Evolutionary conservation across 148 eudicot species (phyloP).

Genomic region (Linanthus parryae): DNA sequence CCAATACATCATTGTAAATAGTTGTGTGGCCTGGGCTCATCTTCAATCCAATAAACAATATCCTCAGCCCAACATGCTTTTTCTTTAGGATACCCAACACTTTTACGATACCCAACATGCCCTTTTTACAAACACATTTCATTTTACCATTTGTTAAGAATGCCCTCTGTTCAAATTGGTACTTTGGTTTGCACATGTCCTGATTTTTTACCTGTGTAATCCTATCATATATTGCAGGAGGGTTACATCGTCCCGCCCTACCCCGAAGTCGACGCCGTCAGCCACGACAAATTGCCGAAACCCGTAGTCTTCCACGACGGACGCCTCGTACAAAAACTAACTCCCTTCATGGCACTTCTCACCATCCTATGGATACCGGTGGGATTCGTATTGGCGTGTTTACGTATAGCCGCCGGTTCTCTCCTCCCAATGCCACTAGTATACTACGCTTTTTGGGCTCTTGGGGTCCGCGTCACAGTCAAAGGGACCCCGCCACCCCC

Average conservation of each 20-base stretch:
- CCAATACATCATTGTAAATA: too few relatives aligned
- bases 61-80: too few relatives aligned
- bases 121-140: too few relatives aligned
- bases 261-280: constrained; percentile 20
- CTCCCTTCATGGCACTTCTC: constrained; percentile 20
- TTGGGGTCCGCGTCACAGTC: constrained; percentile 31
- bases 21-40: too few relatives aligned
- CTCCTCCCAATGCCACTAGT: constrained; percentile 35
- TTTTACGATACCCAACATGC: too few relatives aligned
- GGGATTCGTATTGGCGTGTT: constrained; percentile 24
- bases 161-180: too few relatives aligned
- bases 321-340: constrained; percentile 30
- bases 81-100: too few relatives aligned
- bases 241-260: constrained; percentile 28
- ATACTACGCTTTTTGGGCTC: constrained; percentile 38
- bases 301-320: constrained; percentile 36
- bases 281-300: constrained; percentile 23
- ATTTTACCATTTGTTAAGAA: too few relatives aligned
- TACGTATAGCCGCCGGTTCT: constrained; percentile 32
- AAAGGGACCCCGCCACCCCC: constrained; percentile 27
- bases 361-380: constrained; percentile 29
- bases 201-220: too few relatives aligned
- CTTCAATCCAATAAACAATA: too few relatives aligned
- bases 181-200: too few relatives aligned
- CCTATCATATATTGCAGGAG: constrained; percentile 26